These are phyloP conservation scores for Ailanthus altissimus DNA, from an alignment of 345 rosid genomes.

Conservation along the genomic window DNA sequence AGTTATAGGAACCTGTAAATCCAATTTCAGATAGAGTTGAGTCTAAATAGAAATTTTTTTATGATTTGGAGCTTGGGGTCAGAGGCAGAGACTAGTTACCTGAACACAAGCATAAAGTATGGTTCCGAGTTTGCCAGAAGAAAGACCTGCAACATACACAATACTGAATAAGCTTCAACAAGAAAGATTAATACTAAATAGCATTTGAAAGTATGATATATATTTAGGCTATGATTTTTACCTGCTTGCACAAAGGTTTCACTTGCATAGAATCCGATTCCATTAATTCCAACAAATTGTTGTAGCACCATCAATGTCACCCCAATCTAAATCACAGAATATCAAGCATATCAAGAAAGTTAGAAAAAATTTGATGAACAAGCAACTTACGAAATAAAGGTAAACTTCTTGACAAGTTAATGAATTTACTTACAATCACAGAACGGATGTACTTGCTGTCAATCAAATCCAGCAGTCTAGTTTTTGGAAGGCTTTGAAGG, in stretches of 20 bases:
- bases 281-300: slow-evolving; percentile 84
- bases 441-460: slow-evolving; percentile 61
- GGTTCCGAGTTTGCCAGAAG: slow-evolving; percentile 73
- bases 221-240: slow-evolving; percentile 33
- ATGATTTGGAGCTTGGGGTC: background rate
- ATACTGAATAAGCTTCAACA: background rate
- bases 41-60: background rate
- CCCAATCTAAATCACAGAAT: slow-evolving; percentile 54
- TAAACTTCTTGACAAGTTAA: background rate
- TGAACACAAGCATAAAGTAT: slow-evolving; percentile 82
- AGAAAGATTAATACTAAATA: background rate
- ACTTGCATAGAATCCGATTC: slow-evolving; percentile 80
- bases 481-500: slow-evolving; percentile 66
- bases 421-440: slow-evolving; percentile 55
- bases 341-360: slow-evolving; percentile 2
- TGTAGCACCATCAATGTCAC: slow-evolving; percentile 86
- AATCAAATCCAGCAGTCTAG: slow-evolving; percentile 60
- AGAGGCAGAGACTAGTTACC: slow-evolving; percentile 31
- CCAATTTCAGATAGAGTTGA: slow-evolving; percentile 9
- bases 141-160: slow-evolving; percentile 54
- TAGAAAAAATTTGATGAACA: background rate
- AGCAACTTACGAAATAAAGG: background rate
- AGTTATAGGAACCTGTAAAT: slow-evolving; percentile 72
- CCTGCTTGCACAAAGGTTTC: slow-evolving; percentile 86
- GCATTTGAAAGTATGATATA: background rate